Conservation (phyloP, 1,284 basidiomycete genomes). For the Sparassis latifolia region DNA sequence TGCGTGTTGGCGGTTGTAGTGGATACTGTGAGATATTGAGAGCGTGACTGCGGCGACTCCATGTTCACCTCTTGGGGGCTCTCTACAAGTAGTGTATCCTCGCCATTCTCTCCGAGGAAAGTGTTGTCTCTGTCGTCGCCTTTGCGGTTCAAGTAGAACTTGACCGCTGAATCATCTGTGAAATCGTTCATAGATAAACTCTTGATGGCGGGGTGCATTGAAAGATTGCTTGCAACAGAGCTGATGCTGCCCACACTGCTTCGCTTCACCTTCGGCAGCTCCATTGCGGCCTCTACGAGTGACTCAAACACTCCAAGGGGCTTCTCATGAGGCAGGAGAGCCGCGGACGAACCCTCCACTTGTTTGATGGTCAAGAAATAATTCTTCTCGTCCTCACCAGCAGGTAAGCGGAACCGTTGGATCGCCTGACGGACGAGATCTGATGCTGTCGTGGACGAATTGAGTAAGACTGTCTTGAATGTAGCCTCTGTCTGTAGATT, state of each 20-base stretch:
- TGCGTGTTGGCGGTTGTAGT: conserved; percentile 25
- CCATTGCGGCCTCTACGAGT: conserved; percentile 72
- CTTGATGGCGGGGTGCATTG: conserved; percentile 89
- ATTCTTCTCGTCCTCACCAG: conserved; percentile 54
- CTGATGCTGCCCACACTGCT: conserved; percentile 92
- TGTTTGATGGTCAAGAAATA: conserved; percentile 94
- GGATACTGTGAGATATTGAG: conserved; percentile 41
- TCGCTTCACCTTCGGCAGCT: conserved; percentile 82
- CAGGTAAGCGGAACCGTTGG: conserved; percentile 83
- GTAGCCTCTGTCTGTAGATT: conserved; percentile 87
- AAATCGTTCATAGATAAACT: conserved; percentile 95
- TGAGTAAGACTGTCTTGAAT: conserved; percentile 95
- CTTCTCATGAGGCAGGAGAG: conserved; percentile 64
- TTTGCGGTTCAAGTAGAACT: conserved; percentile 84
- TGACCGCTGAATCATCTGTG: conserved; percentile 93
- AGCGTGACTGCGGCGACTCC: conserved; percentile 16
- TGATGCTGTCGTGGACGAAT: conserved; percentile 73
- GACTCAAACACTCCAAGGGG: conserved; percentile 86
- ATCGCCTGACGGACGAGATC: conserved; percentile 90
- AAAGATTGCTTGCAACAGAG: conserved; percentile 85
- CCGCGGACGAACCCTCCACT: conserved; percentile 77
- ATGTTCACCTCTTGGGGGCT: conserved; percentile 23
- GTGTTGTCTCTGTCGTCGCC: conserved; percentile 30
- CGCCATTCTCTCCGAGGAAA: conserved; percentile 33
- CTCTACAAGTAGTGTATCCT: conserved; percentile 46